Base-by-base conservation (phyloP, 176 grass and related monocot genomes). In the Alloteropsis semialata region DNA sequence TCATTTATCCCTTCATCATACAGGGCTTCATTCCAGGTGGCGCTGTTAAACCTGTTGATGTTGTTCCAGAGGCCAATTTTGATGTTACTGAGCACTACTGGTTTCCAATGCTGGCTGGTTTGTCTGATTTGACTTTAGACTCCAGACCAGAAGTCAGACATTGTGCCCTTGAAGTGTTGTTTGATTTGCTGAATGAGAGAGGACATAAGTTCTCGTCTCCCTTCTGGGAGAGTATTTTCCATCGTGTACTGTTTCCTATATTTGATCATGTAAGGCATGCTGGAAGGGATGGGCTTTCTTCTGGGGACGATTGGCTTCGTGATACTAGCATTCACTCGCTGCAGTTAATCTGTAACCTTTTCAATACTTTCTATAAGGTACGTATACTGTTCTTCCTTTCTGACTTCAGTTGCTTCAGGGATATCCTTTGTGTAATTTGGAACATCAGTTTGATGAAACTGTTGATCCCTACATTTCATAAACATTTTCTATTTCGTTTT, bases 211-310 rank as follows among this genome's bases (percentile, higher is more conserved):
- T 99, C 77, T 99, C 97, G 56, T 90, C 97, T 76, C 87, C 93
- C 51, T 99, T 99, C 71, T 99, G 97, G 97, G 97, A 99, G 82
- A 99, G 91, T 83, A 99, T 99, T 90, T 99, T 99, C 74, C 89
- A 99, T 74, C 82, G 93, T 65, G 97, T 99, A 54, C 85, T 99
- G 19, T 99, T 99, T 84, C 97, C 97, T 83, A 96, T 99, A 83
- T 96, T 96, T 74, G 97, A 99, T 83, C 97, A 99, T 92, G 93
- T 99, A 72, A 90, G 97, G 53, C 91, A 95, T 90, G 89, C 93
- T 71, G 97, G 93, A 89, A 94, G 93, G 88, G 91, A 99, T 75
- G 93, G 97, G 1, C 81, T 91, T 91, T 77, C 84, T 76, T 82
- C 90, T 54, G 97, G 89, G 8, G 93, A 94, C 34, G 97, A 99